Base-by-base conservation (phyloP, 163 green algal species). In the Prototheca wickerhamii region DNA sequence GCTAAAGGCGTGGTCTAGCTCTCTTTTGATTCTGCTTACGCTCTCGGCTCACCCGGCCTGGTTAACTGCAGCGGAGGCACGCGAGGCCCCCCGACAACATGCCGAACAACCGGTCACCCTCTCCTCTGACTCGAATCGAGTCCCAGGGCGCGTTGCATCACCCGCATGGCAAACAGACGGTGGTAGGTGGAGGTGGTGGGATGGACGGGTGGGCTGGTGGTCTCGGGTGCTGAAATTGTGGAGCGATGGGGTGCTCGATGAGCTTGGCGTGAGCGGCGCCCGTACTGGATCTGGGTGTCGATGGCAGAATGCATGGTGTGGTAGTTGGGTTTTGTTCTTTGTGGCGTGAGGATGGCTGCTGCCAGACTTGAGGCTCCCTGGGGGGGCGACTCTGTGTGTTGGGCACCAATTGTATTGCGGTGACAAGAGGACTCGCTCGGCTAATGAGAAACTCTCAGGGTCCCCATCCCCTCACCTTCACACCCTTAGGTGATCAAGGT, bases 401-500 rank as follows among this genome's bases (percentile, higher is more conserved):
- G n/a, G n/a, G n/a, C n/a, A n/a, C n/a, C n/a, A n/a, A n/a, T 15
- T 49, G 10, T 49, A 23, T 49, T 49, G 40, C 40, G 40, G 40
- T 23, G 40, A 49, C 12, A 10, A 49, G 10, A 15, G 40, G 10
- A 10, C 40, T 15, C 40, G 15, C 28, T 51, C 49, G 49, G 49
- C 49, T 28, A 28, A 21, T 44, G 21, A 33, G 7, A 10, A 31
- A 12, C 28, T 35, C 37, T 37, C 12, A 28, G 31, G 32, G 20
- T 28, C 10, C 37, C 21, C 12, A 58, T 25, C 59, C 10, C 43
- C 59, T 7, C 12, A 44, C 26, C 29, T 58, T 25, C 23, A 26
- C 23, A 34, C 60, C 12, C 35, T 33, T 43, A 95, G 89, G 91
- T 97, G 3, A 90, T 97, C 65, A 97, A 97, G 51, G 80, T 97